These are phyloP conservation scores for Xylariales sp. DNA, from an alignment of 2,329 filamentous ascomycete species.

Conservation along the genomic window DNA sequence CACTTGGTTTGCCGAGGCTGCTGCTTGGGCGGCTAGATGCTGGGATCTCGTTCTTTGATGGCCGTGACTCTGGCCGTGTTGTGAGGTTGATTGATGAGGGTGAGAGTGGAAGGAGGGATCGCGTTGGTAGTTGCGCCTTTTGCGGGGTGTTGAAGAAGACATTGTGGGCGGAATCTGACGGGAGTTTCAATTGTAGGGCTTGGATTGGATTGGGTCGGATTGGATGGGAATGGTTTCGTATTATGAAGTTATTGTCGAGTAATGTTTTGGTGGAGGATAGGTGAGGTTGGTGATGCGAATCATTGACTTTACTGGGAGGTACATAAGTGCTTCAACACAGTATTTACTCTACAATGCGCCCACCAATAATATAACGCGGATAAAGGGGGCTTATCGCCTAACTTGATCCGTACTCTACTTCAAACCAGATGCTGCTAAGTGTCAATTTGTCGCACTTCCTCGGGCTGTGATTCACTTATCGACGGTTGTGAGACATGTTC, in stretches of 20 bases:
- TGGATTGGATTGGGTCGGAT: no score
- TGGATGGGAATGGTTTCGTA: no score
- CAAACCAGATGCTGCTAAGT: not conserved
- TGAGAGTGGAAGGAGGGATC: no score
- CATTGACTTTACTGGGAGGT: no score
- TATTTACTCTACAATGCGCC: not conserved
- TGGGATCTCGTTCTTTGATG: constrained; percentile 29
- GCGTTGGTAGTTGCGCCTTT: constrained; percentile 25
- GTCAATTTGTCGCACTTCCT: not conserved
- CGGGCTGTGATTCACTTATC: no score
- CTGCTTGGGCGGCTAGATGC: constrained; percentile 20
- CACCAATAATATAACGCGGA: not conserved
- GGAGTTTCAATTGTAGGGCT: no score
- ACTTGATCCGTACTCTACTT: not conserved
- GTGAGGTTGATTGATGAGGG: constrained; percentile 10
- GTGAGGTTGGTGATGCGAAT: no score
- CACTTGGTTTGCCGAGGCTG: constrained; percentile 8
- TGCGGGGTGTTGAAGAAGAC: constrained; percentile 32
- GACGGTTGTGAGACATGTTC: no score
- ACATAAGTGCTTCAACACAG: not conserved
- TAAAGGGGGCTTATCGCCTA: constrained; percentile 1
- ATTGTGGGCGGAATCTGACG: no score
- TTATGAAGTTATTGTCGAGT: not conserved
- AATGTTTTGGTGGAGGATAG: no score
- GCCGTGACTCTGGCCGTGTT: constrained; percentile 17